Evolutionary conservation across 768 basidiomycete species (phyloP), one percentile per base, ranked within the genome.

Genomic region (Amyloporia xantha): DNA sequence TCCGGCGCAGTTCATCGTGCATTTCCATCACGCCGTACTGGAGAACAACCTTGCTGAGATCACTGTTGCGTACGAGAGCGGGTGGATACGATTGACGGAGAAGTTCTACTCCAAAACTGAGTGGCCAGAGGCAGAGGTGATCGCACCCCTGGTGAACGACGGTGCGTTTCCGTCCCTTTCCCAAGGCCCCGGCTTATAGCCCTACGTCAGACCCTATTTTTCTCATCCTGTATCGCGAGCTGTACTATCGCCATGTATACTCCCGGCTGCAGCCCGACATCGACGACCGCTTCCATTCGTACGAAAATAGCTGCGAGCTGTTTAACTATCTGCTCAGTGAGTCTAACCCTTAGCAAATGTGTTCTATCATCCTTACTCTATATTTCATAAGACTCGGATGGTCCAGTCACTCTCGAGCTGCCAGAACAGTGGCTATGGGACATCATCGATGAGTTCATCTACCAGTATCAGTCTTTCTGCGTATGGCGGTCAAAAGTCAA

Each of bases 341-440:
- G 86, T 71, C 13, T 45, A 3, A 20, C 13, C 28, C 23, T n/a
- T n/a, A 4, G 28, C 37, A 6, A 51, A 26, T 5, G 20, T 26
- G 15, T 25, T 51, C 15, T 41, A 39, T 20, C 28, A 4, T 2
- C 9, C 35, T 47, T n/a, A 33, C 30, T 15, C 24, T 47, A 49
- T 23, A 46, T 17, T n/a, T 41, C 9, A 28, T 9, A 57, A 92
- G 92, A 98, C 67, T 94, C 92, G 10, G 92, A 96, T 51, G 90
- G 87, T 0, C 95, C 95, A 2, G 92, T 97, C 0, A 68, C 83
- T n/a, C 82, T 98, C 43, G 84, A 94, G 53, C 81, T 99, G 20
- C 95, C 95, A 0, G 91, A 94, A 51, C 93, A 96, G 65, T 99
- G 95, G 95, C 69, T 99, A 6, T 98, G 94, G 91, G 92, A 95